phyloP scores from a whole-genome alignment of 768 basidiomycete genomes.

The Leccinum truebloodii region DNA sequence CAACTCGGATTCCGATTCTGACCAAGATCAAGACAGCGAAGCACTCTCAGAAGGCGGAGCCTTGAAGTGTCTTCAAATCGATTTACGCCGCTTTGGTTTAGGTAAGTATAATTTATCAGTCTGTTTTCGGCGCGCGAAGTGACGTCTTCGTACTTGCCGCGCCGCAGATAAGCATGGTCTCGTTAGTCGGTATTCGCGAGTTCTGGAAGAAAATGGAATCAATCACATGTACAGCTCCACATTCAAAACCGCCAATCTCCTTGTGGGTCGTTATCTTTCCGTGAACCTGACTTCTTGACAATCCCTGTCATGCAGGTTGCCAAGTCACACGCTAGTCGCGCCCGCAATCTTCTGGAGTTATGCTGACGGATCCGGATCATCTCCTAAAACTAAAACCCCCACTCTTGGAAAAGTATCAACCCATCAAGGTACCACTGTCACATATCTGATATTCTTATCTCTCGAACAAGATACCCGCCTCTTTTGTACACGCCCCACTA shows the following conservation, averaged over 20 bases:
- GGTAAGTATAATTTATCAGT: conserved; percentile 41
- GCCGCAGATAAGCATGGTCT: conserved; percentile 71
- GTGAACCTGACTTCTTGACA: not conserved
- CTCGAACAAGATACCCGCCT: conserved; percentile 19
- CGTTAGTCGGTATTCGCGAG: conserved; percentile 72
- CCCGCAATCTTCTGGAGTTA: conserved; percentile 55
- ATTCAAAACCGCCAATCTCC: conserved; percentile 78
- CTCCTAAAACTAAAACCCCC: conserved; percentile 1
- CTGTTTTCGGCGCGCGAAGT: not conserved
- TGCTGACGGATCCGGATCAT: conserved; percentile 41
- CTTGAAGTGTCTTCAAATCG: conserved; percentile 73
- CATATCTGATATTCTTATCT: conserved; percentile 14
- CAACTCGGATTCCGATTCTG: conserved; percentile 36
- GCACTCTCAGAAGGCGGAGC: conserved; percentile 38
- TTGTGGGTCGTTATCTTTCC: conserved; percentile 44
- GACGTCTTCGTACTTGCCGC: conserved; percentile 6
- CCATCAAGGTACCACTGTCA: not conserved
- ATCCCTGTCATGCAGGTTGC: conserved; percentile 44
- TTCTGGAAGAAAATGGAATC: conserved; percentile 70
- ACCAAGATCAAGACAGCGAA: conserved; percentile 40
- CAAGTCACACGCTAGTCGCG: conserved; percentile 56
- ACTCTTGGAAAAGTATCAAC: conserved; percentile 3
- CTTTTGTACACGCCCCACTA: conserved; percentile 2
- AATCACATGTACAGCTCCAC: conserved; percentile 87
- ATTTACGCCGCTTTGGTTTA: conserved; percentile 69